Percentiles rank a stretch among this genome's conserved stretches.
Evolutionary conservation across 345 rosid genomes (phyloP).

Genomic region (Salix koriyanagi): DNA sequence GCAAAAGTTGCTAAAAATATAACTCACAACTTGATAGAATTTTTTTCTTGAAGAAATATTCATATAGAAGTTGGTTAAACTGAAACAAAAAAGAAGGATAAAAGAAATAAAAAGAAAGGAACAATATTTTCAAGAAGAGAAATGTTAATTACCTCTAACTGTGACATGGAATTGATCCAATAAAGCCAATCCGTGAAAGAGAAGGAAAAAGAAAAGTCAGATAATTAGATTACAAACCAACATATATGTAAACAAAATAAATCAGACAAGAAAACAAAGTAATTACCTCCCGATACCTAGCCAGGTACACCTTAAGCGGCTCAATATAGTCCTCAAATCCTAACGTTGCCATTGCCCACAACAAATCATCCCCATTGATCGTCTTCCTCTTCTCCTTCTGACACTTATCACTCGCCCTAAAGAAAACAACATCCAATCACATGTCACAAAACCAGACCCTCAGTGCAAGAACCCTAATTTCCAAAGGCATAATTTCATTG

Average conservation of each 20-base stretch:
- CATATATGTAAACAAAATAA: neutral
- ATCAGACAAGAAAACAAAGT: neutral
- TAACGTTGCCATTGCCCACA: conserved; percentile 78
- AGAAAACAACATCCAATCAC: conserved; percentile 12
- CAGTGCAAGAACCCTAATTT: neutral
- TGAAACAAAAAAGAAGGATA: neutral
- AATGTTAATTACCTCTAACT: conserved; percentile 64
- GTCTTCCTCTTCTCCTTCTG: conserved; percentile 75
- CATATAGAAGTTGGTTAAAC: neutral
- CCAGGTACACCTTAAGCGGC: conserved; percentile 56
- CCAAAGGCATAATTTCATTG: conserved; percentile 1
- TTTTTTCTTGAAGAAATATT: neutral
- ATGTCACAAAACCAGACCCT: neutral
- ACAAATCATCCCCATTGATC: conserved; percentile 69
- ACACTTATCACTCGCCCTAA: conserved; percentile 69
- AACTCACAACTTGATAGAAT: neutral
- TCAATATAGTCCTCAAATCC: conserved; percentile 73
- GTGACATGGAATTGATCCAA: conserved; percentile 25
- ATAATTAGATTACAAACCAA: conserved; percentile 6
- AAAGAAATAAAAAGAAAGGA: neutral
- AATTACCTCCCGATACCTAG: conserved; percentile 54
- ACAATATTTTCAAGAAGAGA: neutral
- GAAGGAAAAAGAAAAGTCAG: neutral
- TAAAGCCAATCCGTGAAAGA: neutral
- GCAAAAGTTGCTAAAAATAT: conserved; percentile 11